phyloP scores from a whole-genome alignment of 345 rosid species.

The Eucalyptus rudis region DNA sequence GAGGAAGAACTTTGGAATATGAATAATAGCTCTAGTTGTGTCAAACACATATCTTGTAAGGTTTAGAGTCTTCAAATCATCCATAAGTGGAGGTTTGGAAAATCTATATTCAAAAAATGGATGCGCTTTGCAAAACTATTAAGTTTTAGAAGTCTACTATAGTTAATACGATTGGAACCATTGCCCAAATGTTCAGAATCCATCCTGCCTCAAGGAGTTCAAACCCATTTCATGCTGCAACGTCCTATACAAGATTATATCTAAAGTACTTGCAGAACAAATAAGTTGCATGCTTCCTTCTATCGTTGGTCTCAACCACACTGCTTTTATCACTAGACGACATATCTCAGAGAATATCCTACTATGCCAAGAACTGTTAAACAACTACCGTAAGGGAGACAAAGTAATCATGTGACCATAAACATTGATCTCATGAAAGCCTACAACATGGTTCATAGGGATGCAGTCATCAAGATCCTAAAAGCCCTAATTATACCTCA shows the following conservation, averaged over 20 bases:
- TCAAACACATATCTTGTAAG: background rate
- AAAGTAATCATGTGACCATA: background rate
- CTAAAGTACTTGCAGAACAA: background rate
- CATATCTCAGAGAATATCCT: background rate
- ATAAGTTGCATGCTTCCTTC: background rate
- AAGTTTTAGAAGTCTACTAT: background rate
- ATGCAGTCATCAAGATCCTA: background rate
- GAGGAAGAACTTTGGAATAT: background rate
- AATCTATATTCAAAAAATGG: too few relatives aligned
- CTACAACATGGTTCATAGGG: background rate
- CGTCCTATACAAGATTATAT: too few relatives aligned
- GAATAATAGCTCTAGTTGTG: background rate
- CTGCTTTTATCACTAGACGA: too few relatives aligned
- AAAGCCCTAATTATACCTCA: background rate
- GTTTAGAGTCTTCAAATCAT: background rate
- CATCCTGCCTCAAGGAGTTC: background rate
- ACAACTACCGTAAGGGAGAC: background rate
- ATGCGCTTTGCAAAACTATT: background rate
- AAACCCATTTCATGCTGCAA: too few relatives aligned
- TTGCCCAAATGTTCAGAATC: background rate
- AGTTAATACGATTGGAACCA: background rate
- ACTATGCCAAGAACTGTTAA: background rate
- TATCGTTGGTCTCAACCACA: background rate
- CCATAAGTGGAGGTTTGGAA: background rate
- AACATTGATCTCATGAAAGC: background rate